Evolutionary conservation across 495 filamentous ascomycete genomes (phyloP).

Genomic region (Aspergillus saccharolyticus): DNA sequence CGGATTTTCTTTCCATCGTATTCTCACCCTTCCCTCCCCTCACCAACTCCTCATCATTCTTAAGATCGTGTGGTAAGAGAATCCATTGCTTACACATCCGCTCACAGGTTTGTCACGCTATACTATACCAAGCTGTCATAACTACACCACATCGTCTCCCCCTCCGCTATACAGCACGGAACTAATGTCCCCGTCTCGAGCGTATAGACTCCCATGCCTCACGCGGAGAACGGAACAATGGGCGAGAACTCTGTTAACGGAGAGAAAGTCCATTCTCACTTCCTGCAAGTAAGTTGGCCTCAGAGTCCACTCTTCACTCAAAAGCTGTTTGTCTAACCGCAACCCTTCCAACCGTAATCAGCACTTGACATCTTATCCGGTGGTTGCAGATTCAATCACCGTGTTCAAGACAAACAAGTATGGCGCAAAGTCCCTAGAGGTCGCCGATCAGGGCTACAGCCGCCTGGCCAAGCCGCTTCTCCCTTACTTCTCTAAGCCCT

Average conservation of each 20-base stretch:
- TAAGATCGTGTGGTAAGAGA: not conserved
- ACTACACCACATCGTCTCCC: not conserved
- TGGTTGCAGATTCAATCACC: conserved; percentile 72
- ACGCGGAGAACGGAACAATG: conserved; percentile 41
- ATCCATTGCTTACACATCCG: not conserved
- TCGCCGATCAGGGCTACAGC: conserved; percentile 62
- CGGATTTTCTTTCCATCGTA: not conserved
- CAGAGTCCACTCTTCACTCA: conserved; percentile 1
- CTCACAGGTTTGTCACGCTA: not conserved
- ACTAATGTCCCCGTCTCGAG: not conserved
- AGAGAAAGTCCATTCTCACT: conserved; percentile 59
- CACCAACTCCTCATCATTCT: not conserved
- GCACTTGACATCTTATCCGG: conserved; percentile 82
- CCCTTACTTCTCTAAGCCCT: conserved; percentile 72
- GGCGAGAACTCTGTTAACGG: conserved; percentile 57
- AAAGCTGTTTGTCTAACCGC: not conserved
- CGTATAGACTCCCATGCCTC: conserved; percentile 34
- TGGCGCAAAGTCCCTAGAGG: conserved; percentile 72
- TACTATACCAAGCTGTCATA: not conserved
- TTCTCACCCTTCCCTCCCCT: not conserved
- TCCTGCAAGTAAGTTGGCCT: conserved; percentile 54
- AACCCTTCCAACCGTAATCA: conserved; percentile 21
- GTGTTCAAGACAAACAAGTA: conserved; percentile 74
- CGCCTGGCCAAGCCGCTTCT: conserved; percentile 66
- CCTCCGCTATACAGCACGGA: not conserved